A percentile compares a stretch with the other conserved stretches of the same genome.
Evolutionary conservation across 371 early-diverging fungal species (phyloP).

Genomic region (Apophysomyces ossiformis): DNA sequence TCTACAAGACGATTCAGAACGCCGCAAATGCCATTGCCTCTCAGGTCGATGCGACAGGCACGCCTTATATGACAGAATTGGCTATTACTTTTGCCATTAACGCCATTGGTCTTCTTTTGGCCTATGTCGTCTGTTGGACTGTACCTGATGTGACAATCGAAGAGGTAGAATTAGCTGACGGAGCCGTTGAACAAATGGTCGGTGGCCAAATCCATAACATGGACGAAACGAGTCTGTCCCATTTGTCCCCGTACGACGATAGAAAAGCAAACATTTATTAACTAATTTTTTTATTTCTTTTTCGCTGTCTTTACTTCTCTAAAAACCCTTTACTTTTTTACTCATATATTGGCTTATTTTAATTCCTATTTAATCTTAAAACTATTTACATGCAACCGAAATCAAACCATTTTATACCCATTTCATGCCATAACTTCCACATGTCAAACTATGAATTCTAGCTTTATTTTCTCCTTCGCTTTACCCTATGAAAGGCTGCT

Average conservation of each 20-base stretch:
- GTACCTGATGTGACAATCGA: slow-evolving; percentile 46
- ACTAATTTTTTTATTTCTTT: background rate
- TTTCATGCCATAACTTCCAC: too few relatives aligned
- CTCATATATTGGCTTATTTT: too few relatives aligned
- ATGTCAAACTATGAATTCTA: too few relatives aligned
- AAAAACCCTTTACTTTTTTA: background rate
- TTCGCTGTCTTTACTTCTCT: background rate
- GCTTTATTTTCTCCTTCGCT: too few relatives aligned
- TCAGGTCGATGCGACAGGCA: slow-evolving; percentile 38
- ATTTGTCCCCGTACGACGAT: background rate
- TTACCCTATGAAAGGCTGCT: too few relatives aligned
- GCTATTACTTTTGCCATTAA: slow-evolving; percentile 33
- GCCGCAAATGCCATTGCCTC: slow-evolving; percentile 39
- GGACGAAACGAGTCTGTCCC: background rate
- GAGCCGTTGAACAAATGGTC: slow-evolving; percentile 29
- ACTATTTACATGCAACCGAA: too few relatives aligned
- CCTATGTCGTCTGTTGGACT: slow-evolving; percentile 35
- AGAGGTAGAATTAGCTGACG: slow-evolving; percentile 32
- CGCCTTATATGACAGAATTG: slow-evolving; percentile 35
- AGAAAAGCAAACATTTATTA: background rate
- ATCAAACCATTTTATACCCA: too few relatives aligned
- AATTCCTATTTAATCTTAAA: too few relatives aligned
- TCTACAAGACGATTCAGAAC: slow-evolving; percentile 85
- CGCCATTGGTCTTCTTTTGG: slow-evolving; percentile 30
- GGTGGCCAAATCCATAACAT: slow-evolving; percentile 36